A percentile compares a stretch with the other conserved stretches of the same genome.
Evolutionary conservation across 225 moss, liverwort and hornwort genomes (phyloP).

Genomic region (Marchantia polymorpha): DNA sequence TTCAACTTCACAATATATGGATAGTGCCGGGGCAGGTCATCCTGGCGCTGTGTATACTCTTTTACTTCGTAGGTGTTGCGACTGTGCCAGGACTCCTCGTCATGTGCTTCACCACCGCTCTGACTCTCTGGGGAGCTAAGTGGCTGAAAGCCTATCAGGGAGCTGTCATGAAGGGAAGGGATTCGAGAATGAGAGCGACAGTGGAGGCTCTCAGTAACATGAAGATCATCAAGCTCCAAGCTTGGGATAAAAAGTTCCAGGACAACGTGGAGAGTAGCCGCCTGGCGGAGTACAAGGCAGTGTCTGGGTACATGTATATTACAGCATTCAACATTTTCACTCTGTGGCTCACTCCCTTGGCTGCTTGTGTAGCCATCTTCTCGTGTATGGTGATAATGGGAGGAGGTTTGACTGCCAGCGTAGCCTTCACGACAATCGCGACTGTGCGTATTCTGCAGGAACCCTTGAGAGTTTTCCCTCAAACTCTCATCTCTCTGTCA

Average conservation of each 20-base stretch:
- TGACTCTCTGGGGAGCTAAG: conserved; percentile 34
- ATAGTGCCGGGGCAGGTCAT: conserved; percentile 60
- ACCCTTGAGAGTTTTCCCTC: conserved; percentile 76
- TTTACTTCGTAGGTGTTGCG: conserved; percentile 45
- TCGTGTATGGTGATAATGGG: conserved; percentile 45
- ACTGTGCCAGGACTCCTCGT: conserved; percentile 58
- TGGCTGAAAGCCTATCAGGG: conserved; percentile 45
- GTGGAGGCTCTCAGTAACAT: conserved; percentile 80
- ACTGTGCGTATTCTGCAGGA: conserved; percentile 85
- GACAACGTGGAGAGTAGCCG: conserved; percentile 56
- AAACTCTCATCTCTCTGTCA: conserved; percentile 62
- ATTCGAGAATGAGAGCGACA: conserved; percentile 64
- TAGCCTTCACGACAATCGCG: conserved; percentile 75
- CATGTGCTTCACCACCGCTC: conserved; percentile 34
- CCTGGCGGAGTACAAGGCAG: conserved; percentile 47
- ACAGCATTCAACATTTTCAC: conserved; percentile 45
- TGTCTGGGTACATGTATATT: conserved; percentile 58
- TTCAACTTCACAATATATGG: conserved; percentile 82
- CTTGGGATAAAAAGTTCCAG: conserved; percentile 76
- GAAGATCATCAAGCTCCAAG: conserved; percentile 97
- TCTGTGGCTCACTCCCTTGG: conserved; percentile 69
- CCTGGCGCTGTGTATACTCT: conserved; percentile 52
- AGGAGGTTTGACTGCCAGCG: conserved; percentile 46
- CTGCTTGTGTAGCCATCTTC: conserved; percentile 60
- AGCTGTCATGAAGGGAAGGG: conserved; percentile 60